Percentiles rank a stretch among this genome's conserved stretches.
These are phyloP conservation scores for Guadua angustifolia DNA, from an alignment of 176 grass and related monocot genomes.

Conservation along the genomic window DNA sequence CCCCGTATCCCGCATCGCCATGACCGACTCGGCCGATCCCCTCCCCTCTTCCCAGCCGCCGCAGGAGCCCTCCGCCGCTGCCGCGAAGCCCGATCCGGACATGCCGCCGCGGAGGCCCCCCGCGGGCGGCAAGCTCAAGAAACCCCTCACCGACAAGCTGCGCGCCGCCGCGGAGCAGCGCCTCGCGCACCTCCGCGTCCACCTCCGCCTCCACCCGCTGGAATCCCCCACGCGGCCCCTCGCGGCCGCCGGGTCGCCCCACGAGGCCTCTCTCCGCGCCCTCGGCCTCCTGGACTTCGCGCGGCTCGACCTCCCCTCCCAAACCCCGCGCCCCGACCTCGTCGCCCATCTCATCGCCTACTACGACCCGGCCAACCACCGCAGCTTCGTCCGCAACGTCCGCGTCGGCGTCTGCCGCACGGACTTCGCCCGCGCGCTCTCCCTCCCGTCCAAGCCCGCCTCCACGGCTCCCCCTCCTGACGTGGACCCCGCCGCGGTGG, in stretches of 20 bases:
- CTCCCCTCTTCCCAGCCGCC: slow-evolving; percentile 9
- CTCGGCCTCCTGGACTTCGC: slow-evolving; percentile 75
- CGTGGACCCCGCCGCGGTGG: slow-evolving; percentile 46
- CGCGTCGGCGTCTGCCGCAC: slow-evolving; percentile 58
- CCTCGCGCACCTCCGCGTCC: slow-evolving; percentile 43
- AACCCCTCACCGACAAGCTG: slow-evolving; percentile 52
- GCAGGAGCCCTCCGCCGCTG: background rate
- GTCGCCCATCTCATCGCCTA: slow-evolving; percentile 62
- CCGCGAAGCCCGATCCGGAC: slow-evolving; percentile 45
- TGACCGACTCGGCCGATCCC: slow-evolving; percentile 40
- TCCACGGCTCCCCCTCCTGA: slow-evolving; percentile 22
- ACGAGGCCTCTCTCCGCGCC: slow-evolving; percentile 67
- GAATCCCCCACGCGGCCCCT: slow-evolving; percentile 9
- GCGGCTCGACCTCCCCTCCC: slow-evolving; percentile 48
- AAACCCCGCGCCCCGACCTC: slow-evolving; percentile 59
- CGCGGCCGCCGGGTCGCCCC: background rate
- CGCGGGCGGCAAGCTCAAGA: slow-evolving; percentile 50
- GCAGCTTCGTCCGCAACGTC: slow-evolving; percentile 67
- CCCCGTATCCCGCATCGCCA: slow-evolving; percentile 41
- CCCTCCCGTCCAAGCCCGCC: slow-evolving; percentile 58
- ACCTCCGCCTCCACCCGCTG: slow-evolving; percentile 46
- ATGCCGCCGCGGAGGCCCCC: slow-evolving; percentile 42
- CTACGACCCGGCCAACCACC: slow-evolving; percentile 58
- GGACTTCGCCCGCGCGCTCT: slow-evolving; percentile 65
- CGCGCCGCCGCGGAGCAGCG: slow-evolving; percentile 57